Evolutionary conservation across 2,329 filamentous ascomycete genomes (phyloP).

Genomic region (Herpomyces periplanetae): DNA sequence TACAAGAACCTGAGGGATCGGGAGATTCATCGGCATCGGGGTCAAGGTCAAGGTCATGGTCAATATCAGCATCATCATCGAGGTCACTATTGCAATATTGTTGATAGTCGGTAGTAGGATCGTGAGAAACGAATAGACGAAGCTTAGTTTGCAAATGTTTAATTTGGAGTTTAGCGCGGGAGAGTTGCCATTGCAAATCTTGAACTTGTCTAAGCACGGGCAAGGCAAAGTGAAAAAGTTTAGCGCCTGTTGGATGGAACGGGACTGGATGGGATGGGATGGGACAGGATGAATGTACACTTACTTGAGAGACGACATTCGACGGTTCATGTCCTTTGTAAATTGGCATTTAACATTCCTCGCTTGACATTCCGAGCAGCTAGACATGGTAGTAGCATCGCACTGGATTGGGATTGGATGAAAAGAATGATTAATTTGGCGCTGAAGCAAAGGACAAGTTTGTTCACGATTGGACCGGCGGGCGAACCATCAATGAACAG

Average conservation of each 20-base stretch:
- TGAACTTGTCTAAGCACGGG: conserved; percentile 27
- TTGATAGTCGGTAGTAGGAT: no score
- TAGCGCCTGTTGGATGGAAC: conserved; percentile 1
- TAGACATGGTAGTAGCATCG: conserved; percentile 77
- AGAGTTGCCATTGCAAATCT: conserved; percentile 68
- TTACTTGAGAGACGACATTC: conserved; percentile 92
- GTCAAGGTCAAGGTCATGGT: not conserved
- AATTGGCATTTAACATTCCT: conserved; percentile 93
- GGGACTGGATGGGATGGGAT: conserved; percentile 1
- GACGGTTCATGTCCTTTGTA: conserved; percentile 86
- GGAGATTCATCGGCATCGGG: not conserved
- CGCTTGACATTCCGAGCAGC: conserved; percentile 87
- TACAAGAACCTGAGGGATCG: conserved; percentile 7
- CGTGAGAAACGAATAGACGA: conserved; percentile 11
- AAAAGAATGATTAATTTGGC: conserved; percentile 2
- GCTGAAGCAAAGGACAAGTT: conserved; percentile 6
- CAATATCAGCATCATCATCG: not conserved
- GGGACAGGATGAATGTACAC: conserved; percentile 6
- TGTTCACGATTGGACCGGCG: conserved; percentile 10
- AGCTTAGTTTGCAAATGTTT: conserved; percentile 25
- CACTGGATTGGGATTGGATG: no score
- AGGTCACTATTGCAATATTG: conserved; percentile 6
- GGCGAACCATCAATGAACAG: not conserved
- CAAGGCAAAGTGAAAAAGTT: conserved; percentile 3
- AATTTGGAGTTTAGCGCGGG: conserved; percentile 40